Evolutionary conservation across 352 stramenopile genomes (phyloP), one percentile per base, ranked within the genome.

Genomic region (Phytopythium boreale): DNA sequence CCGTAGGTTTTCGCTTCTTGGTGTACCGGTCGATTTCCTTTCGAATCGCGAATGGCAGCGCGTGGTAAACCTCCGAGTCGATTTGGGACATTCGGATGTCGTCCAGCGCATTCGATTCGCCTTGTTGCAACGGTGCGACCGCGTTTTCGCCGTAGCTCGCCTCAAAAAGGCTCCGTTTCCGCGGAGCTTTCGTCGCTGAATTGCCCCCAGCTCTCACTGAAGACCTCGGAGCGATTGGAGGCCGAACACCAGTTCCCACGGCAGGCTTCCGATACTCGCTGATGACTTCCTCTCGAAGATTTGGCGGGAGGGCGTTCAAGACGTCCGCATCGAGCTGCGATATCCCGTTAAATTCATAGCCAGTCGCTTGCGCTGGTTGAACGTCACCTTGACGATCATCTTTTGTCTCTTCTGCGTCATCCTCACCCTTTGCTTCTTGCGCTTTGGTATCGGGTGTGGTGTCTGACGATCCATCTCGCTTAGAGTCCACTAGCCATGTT

Each of bases 51-150:
- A 89, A 76, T 6, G 87, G 87, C 7, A 95, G 69, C 20, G 82
- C 77, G 39, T 91, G 59, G 50, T 93, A 92, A 9, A 95, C 83
- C 46, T 90, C 77, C 6, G 76, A 74, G 56, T 95, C 87, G 4
- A 95, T 77, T 75, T 94, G 87, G 5, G 87, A 95, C 62, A 92
- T 74, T 14, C 68, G 74, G 56, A 92, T 84, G 39, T 92, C 82
- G 59, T 94, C 74, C 5, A 94, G 64, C 2, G 78, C 69, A 26
- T 80, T 29, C 20, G 46, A 22, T 9, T n/a, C n/a, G 19, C 27
- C 51, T 17, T 34, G 59, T 89, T 73, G 2, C 90, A 63, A 3
- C 69, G 68, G 27, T 77, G 15, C 27, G 12, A 4, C 15, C 2
- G 6, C 20, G 10, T 19, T 7, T 50, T 19, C 29, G 15, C 36